Percentiles rank a stretch among this genome's conserved stretches.
These are phyloP conservation scores for Chenopodium berlandieri DNA, from an alignment of 148 eudicot species.

Conservation along the genomic window DNA sequence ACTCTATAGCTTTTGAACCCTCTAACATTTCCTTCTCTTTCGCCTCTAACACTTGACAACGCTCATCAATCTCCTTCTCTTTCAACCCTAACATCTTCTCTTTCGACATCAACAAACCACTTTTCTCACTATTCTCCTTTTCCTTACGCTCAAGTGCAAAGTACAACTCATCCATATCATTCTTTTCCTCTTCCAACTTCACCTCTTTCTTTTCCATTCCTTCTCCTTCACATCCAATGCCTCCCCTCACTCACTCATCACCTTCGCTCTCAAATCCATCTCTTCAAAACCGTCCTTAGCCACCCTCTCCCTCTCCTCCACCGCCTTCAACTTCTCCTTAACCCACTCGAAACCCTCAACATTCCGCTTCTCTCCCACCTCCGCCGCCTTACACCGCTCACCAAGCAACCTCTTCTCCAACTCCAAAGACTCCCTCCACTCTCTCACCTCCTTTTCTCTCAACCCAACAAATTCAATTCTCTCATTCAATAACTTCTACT, in stretches of 20 bases:
- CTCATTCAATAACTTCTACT: slow-evolving; percentile 1
- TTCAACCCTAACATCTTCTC: slow-evolving; percentile 10
- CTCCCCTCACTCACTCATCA: neutral
- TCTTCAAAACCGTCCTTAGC: neutral
- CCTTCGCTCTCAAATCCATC: neutral
- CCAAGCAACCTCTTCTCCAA: neutral
- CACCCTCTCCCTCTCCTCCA: neutral
- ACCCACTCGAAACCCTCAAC: neutral
- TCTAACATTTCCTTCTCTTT: neutral
- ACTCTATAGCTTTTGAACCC: neutral
- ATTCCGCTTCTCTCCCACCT: neutral
- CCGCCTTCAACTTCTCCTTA: neutral
- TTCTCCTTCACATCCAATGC: slow-evolving; percentile 6
- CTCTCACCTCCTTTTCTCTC: slow-evolving; percentile 20
- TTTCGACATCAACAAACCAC: neutral
- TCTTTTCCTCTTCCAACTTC: too few relatives aligned
- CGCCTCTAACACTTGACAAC: neutral
- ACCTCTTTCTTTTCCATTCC: too few relatives aligned
- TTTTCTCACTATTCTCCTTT: neutral
- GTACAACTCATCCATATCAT: neutral
- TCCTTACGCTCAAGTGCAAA: neutral
- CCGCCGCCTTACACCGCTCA: too few relatives aligned
- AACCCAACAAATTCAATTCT: neutral
- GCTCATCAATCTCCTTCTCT: slow-evolving; percentile 14
- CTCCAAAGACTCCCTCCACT: slow-evolving; percentile 11